These are phyloP conservation scores for Umbellularia californica DNA, from an alignment of 164 flowering plant species.

Conservation along the genomic window DNA sequence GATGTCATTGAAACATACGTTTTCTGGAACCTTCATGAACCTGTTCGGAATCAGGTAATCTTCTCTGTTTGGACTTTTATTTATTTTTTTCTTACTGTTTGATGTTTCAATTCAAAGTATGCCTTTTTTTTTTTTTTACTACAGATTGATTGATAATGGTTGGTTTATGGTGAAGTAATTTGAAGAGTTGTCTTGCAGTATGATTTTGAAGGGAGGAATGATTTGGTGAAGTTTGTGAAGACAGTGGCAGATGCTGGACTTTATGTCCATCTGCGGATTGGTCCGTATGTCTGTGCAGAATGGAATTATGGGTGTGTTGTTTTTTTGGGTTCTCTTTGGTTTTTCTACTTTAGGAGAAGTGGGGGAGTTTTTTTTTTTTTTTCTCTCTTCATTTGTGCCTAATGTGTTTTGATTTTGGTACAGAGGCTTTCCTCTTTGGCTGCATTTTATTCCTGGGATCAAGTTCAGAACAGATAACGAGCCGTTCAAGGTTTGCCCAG, in stretches of 20 bases:
- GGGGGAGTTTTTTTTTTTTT: background rate
- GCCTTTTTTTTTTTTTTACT: too few species aligned
- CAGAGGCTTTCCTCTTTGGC: conserved; percentile 98
- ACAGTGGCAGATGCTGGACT: conserved; percentile 75
- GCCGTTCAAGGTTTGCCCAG: conserved; percentile 74
- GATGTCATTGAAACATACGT: conserved; percentile 93
- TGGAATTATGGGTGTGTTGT: conserved; percentile 90
- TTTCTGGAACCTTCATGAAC: conserved; percentile 93
- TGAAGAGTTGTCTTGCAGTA: conserved; percentile 39
- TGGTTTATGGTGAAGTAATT: background rate
- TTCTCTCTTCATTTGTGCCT: background rate
- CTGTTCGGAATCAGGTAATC: conserved; percentile 59
- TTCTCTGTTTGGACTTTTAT: background rate
- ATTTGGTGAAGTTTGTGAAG: conserved; percentile 83
- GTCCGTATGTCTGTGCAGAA: conserved; percentile 96
- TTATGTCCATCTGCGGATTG: conserved; percentile 78
- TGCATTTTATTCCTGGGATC: conserved; percentile 90
- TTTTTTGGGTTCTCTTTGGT: background rate
- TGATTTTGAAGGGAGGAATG: conserved; percentile 78
- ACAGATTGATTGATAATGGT: too few species aligned
- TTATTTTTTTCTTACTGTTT: too few species aligned
- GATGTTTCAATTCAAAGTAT: too few species aligned
- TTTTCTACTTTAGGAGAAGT: background rate
- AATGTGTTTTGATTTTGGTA: conserved; percentile 1
- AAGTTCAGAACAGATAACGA: conserved; percentile 80